phyloP scores from a whole-genome alignment of 163 green algal species.

The Chlamydomonas reinhardtii region DNA sequence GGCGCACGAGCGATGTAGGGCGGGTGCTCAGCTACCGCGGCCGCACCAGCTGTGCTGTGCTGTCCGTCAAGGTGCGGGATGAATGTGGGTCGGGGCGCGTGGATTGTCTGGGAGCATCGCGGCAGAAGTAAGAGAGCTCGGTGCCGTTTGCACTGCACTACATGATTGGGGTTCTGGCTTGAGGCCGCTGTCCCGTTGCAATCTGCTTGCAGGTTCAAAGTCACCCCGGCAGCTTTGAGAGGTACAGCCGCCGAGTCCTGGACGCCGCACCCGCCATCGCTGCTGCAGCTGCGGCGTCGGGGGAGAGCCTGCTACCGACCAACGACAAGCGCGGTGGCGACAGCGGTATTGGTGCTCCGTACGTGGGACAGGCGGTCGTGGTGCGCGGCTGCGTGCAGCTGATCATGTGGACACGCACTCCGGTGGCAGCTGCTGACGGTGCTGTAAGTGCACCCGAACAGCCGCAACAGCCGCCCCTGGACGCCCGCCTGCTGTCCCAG shows the following conservation, averaged over 20 bases:
- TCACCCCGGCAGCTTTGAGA: conserved; percentile 1
- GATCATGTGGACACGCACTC: not conserved
- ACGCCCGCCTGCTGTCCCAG: not conserved
- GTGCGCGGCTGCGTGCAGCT: conserved; percentile 18
- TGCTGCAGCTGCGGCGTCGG: not conserved
- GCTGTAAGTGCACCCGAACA: not conserved
- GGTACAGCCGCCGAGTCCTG: not conserved
- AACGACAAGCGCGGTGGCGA: too few relatives aligned
- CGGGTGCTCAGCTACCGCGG: not conserved
- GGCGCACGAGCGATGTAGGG: not conserved
- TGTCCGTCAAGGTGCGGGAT: not conserved
- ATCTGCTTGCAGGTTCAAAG: not conserved
- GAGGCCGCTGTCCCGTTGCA: too few relatives aligned
- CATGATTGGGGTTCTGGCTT: too few relatives aligned
- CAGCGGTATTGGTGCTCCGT: too few relatives aligned
- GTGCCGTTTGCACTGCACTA: too few relatives aligned
- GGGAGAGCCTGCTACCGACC: too few relatives aligned
- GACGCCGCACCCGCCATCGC: not conserved
- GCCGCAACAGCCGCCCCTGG: not conserved
- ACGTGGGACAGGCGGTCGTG: not conserved
- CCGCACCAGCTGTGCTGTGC: not conserved
- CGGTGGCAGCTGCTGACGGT: not conserved
- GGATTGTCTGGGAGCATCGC: too few relatives aligned
- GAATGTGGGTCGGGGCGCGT: too few relatives aligned
- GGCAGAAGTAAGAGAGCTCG: not conserved